Base-by-base conservation (phyloP, 306 rosid species). In the Rosa rugosa region DNA sequence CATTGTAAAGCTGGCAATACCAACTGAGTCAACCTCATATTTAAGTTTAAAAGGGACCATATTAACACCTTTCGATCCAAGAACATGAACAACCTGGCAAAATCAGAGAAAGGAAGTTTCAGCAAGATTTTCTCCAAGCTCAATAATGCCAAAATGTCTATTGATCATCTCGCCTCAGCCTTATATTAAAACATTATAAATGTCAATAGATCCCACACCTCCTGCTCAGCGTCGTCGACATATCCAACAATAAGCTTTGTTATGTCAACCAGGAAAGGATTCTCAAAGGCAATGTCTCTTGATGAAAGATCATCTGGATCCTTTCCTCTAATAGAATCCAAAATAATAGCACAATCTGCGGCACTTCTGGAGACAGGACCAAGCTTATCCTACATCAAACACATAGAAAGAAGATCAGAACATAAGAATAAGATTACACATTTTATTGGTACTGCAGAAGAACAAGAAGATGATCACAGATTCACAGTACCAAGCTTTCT, bases 331-430 rank as follows among this genome's bases (percentile, higher is more conserved):
- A 94, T 81, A 59, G 69, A 63, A 79, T 94, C 93, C 27, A 94
- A 71, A 85, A 91, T 76, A 75, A 87, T 71, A 40, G 94, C 87
- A 78, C 92, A 94, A 85, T 94, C 98, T 57, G 72, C 53, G 11
- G 86, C 97, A 27, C 84, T 86, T 86, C 96, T 87, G 82, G 94
- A 94, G 69, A 94, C 83, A 65, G 90, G 97, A 68, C 97, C 97
- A 69, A 91, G 89, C 82, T 90, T 94, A 78, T 90, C 97, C 89
- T 93, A 51, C 57, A 82, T 80, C 36, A 60, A 75, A 83, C 84
- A 79, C 13, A 18, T 53, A 9, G 13, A 57, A 10, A 57, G 57
- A 51, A 51, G 57, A 51, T 20, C 31, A 60, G 17, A n/a, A 11
- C 6, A 25, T 23, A 25, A 25, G 22, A 20, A 8, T 8, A 34